Conservation (phyloP, 495 filamentous ascomycete species). For the Neurospora terricola region DNA sequence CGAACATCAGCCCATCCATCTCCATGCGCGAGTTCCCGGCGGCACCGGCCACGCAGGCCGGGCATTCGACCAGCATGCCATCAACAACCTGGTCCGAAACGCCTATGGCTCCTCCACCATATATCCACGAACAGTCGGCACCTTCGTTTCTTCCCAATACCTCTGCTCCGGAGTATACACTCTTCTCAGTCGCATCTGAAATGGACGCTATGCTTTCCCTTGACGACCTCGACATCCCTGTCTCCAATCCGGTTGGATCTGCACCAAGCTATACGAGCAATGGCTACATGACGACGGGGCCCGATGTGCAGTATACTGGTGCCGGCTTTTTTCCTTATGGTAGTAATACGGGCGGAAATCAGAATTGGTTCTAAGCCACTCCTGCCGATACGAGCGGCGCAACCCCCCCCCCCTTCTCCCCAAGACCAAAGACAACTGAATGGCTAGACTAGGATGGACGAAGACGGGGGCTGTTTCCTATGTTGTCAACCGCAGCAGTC, state of each 20-base stretch:
- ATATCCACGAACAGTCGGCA: not conserved
- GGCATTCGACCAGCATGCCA: not conserved
- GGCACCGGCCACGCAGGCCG: not conserved
- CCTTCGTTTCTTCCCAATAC: not conserved
- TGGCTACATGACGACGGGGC: not conserved
- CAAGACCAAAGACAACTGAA: not conserved
- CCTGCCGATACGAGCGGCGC: not conserved
- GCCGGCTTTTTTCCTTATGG: not conserved
- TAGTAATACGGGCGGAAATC: not conserved
- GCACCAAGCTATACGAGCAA: not conserved
- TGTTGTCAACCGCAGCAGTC: not conserved
- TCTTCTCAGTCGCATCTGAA: not conserved
- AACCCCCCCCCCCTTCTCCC: not conserved
- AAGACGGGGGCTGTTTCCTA: not conserved
- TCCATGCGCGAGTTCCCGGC: not conserved
- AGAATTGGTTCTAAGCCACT: not conserved
- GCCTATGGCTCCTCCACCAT: not conserved
- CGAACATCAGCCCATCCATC: not conserved
- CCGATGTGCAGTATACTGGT: not conserved
- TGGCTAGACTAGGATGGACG: not conserved
- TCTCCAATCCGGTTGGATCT: not conserved
- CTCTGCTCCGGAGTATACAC: not conserved
- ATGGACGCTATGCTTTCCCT: not conserved
- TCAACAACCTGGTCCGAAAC: not conserved
- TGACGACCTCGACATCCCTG: not conserved